Evolutionary conservation across 2,329 filamentous ascomycete genomes (phyloP), one percentile per base, ranked within the genome.

Genomic region (Hypoxylon rubiginosum): DNA sequence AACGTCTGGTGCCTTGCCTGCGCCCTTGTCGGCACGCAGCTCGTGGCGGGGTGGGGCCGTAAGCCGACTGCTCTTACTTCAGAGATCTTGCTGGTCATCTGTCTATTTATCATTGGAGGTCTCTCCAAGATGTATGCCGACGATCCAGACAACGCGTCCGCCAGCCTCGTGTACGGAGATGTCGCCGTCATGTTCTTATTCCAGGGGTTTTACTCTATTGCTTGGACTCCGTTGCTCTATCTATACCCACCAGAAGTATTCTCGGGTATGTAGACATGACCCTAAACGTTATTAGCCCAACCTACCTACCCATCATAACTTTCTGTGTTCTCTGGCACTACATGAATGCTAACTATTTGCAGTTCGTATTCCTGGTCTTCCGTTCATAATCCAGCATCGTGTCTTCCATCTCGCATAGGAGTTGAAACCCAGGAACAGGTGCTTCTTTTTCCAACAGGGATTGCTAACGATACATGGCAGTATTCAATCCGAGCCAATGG

Each of bases 71-170:
- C 81, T 2, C 69, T 83, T 4, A 64, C 81, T 9, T 81, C 80
- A 0, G 77, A 82, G 50, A 59, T 62, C 11, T 68, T 81, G 10
- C 68, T 83, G 5, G 78, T 80, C 2, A 56, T 81, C 19, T 85
- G 81, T 41, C 79, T 87, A 1, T 86, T 86, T 68, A 77, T 86
- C 56, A 81, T 86, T 41, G 84, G 85, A 1, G 83, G 78, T 1
- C 74, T 88, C 3, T 82, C 82, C 4, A 86, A 86, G 65, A 67
- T 74, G 17, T 80, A 77, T 26, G 72, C 72, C 10, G 75, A 76
- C 51, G 51, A 77, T 45, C 72, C 72, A 5, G 56, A 72, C 10
- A 69, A 71, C 2, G 74, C 74, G 4, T 76, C 76, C 1, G 45
- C 67, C 9, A 73, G 72, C 51, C 67, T 76, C 0, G 67, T 73